A percentile compares a stretch with the other conserved stretches of the same genome.
Conservation (phyloP, 805 yeast species). For the Ogataea polymorpha region DNA sequence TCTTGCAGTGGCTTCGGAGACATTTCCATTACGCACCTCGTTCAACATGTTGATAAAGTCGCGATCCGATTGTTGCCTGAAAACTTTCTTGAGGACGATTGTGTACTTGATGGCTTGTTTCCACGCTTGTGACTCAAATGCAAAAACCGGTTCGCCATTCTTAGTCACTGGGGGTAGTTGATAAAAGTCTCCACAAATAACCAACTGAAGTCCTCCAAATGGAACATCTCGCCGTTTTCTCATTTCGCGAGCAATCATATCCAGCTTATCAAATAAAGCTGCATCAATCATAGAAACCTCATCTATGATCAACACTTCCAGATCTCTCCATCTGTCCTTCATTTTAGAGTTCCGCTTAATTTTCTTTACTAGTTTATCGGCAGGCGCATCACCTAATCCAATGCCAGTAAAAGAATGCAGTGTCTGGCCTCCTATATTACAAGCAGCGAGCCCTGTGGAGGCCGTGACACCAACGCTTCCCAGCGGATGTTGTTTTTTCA, state of each 20-base stretch:
- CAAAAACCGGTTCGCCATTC: constrained; percentile 40
- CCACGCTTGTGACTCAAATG: constrained; percentile 70
- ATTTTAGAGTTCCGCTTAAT: constrained; percentile 52
- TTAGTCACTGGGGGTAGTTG: constrained; percentile 73
- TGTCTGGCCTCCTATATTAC: constrained; percentile 77
- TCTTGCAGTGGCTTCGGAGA: constrained; percentile 43
- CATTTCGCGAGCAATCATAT: constrained; percentile 53
- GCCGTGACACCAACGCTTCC: constrained; percentile 74
- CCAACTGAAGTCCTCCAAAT: constrained; percentile 78
- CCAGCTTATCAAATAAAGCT: constrained; percentile 57
- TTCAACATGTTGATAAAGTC: constrained; percentile 71
- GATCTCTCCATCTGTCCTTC: constrained; percentile 49
- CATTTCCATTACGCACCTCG: constrained; percentile 64
- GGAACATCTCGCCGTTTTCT: constrained; percentile 43
- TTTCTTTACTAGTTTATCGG: constrained; percentile 44
- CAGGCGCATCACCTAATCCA: constrained; percentile 63
- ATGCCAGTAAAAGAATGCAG: constrained; percentile 76
- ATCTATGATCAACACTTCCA: constrained; percentile 66
- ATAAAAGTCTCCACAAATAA: constrained; percentile 78
- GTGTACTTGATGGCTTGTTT: constrained; percentile 51
- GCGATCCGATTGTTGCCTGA: constrained; percentile 74
- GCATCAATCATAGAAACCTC: constrained; percentile 83
- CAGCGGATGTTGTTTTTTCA: constrained; percentile 42
- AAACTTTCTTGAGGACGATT: constrained; percentile 60
- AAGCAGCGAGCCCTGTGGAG: constrained; percentile 81